Evolutionary conservation across 306 rosid genomes (phyloP), one percentile per base, ranked within the genome.

Genomic region (Cyamopsis tetragonoloba): DNA sequence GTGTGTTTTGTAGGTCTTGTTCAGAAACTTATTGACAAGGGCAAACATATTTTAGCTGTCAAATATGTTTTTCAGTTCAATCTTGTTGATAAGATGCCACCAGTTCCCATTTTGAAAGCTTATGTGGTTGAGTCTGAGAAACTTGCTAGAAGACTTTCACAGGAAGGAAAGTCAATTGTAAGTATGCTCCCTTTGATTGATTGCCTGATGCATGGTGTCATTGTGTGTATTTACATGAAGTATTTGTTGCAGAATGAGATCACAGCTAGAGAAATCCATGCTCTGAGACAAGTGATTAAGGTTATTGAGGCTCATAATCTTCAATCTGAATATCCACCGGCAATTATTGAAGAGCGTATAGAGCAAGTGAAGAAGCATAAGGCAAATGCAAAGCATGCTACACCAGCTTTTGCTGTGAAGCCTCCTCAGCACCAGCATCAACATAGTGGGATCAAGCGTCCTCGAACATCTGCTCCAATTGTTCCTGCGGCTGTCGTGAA

Each of bases 91-190:
- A 78, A 76, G 77, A 82, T 79, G 51, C 88, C 89, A 51, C 91
- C 93, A 2, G 87, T 92, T 56, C 87, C 96, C 74, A 65, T 92
- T 54, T 77, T 92, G 83, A 79, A 84, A 79, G 80, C 84, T 66
- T 78, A 58, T 41, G 74, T 89, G 49, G 74, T 80, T 71, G 93
- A 86, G 67, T 70, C 85, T 55, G 68, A 81, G 74, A 80, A 82
- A 56, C 74, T 77, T 15, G 88, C 88, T 68, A 74, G 53, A 75
- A 77, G 74, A 62, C 84, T 86, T 49, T 41, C 80, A 30, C 56
- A 75, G 39, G 96, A 86, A 63, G 93, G 98, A 68, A 84, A 77
- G 55, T 30, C 96, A 31, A 41, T 9, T 78, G 98, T 92, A 87
- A 50, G 71, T 41, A 46, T 50, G 38, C 15, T 9, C 3, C 53